Evolutionary conservation across 192 early-diverging fungal species (phyloP).

Genomic region (Podila minutissima): DNA sequence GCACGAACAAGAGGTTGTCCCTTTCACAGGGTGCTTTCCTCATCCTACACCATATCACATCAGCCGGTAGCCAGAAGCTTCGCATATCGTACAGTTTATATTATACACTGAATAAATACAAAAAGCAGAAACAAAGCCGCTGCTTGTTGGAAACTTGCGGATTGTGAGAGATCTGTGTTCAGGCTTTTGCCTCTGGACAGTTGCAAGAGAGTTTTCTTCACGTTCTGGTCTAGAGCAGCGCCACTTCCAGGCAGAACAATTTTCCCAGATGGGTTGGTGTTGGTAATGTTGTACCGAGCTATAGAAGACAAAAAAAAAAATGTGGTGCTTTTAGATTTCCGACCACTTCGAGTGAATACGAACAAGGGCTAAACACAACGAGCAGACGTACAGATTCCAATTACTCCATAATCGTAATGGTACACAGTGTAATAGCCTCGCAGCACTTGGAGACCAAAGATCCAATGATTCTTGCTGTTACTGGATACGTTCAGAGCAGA

Average conservation of each 20-base stretch:
- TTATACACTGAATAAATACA: background rate
- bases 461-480: slow-evolving; percentile 23
- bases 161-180: background rate
- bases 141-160: background rate
- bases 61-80: background rate
- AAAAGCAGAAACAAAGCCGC: background rate
- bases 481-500: slow-evolving; percentile 14
- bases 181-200: background rate
- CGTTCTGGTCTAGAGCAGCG: background rate
- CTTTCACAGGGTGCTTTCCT: too few relatives aligned
- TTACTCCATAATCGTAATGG: slow-evolving; percentile 26
- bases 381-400: slow-evolving; percentile 26
- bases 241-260: slow-evolving; percentile 13
- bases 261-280: slow-evolving; percentile 13
- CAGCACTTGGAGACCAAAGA: slow-evolving; percentile 26
- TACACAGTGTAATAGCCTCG: slow-evolving; percentile 30
- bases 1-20: too few relatives aligned
- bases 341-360: background rate
- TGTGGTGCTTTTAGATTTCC: background rate
- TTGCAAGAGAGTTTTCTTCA: slow-evolving; percentile 10
- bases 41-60: background rate
- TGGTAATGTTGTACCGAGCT: slow-evolving; percentile 33
- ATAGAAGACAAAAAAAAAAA: background rate
- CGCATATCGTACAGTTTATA: background rate
- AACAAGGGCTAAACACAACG: background rate